phyloP scores from a whole-genome alignment of 2,329 filamentous ascomycete genomes.

The Aspergillus novoparasiticus region DNA sequence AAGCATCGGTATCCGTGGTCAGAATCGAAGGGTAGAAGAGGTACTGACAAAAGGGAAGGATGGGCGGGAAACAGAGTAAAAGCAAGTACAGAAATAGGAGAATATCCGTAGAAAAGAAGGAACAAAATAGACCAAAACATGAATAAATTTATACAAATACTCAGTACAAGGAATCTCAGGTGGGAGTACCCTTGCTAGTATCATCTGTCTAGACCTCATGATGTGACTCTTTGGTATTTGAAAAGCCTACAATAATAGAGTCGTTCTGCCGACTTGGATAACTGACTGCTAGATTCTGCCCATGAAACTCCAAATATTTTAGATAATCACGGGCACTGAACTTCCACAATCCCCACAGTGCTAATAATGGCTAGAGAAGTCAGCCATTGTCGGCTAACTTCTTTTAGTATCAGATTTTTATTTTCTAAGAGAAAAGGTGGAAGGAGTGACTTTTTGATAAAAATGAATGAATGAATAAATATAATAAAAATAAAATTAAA shows the following conservation, averaged over 20 bases:
- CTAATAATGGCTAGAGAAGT: neutral
- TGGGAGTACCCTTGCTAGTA: slow-evolving; percentile 2
- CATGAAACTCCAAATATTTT: neutral
- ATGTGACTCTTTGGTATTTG: slow-evolving; percentile 5
- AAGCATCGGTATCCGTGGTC: neutral
- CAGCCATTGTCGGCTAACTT: neutral
- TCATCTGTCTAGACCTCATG: slow-evolving; percentile 17
- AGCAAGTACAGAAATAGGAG: neutral
- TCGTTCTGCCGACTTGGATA: neutral
- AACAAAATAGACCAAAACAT: slow-evolving; percentile 1
- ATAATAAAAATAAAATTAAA: no score
- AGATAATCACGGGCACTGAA: neutral
- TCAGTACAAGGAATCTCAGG: slow-evolving; percentile 3
- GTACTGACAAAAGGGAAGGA: neutral
- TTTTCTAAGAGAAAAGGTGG: neutral
- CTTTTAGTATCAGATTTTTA: neutral
- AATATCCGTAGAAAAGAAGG: neutral
- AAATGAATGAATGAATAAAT: no score
- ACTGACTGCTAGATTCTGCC: neutral
- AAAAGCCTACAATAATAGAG: neutral
- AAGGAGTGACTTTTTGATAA: neutral
- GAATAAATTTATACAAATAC: slow-evolving; percentile 4
- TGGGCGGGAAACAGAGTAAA: neutral
- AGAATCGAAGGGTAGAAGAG: neutral
- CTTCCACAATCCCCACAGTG: neutral